phyloP scores from a whole-genome alignment of 2,329 filamentous ascomycete species.

The Microsporum ferrugineum region DNA sequence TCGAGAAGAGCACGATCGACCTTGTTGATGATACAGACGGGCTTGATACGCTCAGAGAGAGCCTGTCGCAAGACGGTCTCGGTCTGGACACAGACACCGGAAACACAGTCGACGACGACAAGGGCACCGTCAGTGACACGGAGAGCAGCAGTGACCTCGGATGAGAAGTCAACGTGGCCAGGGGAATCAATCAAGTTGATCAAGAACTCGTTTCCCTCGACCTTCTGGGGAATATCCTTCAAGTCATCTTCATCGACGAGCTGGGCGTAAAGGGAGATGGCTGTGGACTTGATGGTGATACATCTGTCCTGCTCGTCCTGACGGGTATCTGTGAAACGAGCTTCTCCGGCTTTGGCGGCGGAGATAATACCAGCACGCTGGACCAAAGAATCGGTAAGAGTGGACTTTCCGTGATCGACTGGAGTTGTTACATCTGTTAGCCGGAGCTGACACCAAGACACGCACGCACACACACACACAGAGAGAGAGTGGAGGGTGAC shows the following conservation, averaged over 20 bases:
- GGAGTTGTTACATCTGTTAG: slow-evolving; percentile 7
- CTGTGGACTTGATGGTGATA: slow-evolving; percentile 99
- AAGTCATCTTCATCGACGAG: slow-evolving; percentile 73
- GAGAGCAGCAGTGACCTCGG: slow-evolving; percentile 96
- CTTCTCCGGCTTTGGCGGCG: slow-evolving; percentile 89
- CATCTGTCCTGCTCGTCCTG: slow-evolving; percentile 98
- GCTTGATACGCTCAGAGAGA: slow-evolving; percentile 99
- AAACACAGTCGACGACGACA: slow-evolving; percentile 98
- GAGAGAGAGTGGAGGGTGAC: background rate
- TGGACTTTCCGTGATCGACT: slow-evolving; percentile 99
- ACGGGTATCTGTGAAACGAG: slow-evolving; percentile 93
- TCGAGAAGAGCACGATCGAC: slow-evolving; percentile 99
- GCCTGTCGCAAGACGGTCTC: slow-evolving; percentile 99
- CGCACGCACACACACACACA: background rate
- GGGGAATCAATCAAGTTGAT: slow-evolving; percentile 99
- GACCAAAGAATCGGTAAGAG: slow-evolving; percentile 96
- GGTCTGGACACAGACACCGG: slow-evolving; percentile 99
- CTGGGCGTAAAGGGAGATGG: slow-evolving; percentile 92
- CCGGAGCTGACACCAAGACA: background rate
- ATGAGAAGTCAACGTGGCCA: slow-evolving; percentile 99
- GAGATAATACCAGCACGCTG: slow-evolving; percentile 99
- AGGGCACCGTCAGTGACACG: slow-evolving; percentile 99
- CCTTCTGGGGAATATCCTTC: slow-evolving; percentile 85
- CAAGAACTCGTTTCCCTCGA: slow-evolving; percentile 90
- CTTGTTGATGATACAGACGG: slow-evolving; percentile 99